Evolutionary conservation across 345 rosid species (phyloP), one percentile per base, ranked within the genome.

Genomic region (Garcia nutans): DNA sequence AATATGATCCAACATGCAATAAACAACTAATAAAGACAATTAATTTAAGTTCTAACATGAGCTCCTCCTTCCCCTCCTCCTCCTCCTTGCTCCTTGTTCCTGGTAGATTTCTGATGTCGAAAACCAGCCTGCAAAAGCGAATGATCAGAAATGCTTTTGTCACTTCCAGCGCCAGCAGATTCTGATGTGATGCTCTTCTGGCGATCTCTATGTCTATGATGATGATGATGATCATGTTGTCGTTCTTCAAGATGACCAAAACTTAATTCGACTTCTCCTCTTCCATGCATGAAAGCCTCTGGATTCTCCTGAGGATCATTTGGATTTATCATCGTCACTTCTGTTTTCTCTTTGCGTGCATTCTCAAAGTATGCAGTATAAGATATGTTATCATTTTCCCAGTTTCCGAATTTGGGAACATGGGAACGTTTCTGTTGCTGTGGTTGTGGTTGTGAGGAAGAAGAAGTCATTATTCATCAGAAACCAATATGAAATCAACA

Each of bases 241-340:
- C 5, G 41, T 37, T 37, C 41, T 37, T 37, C 41, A 37, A 1
- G 23, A 37, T 60, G 72, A 68, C 56, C 55, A 33, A 54, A 37
- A 74, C 77, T 74, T 12, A 26, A 17, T 24, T 74, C 71, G 20
- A 49, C 52, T 54, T 68, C 74, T 2, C 61, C 31, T n/a, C 19
- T 52, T 12, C 47, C 15, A 11, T 64, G 15, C n/a, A 17, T 11
- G 64, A 45, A 55, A 20, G 67, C 71, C 52, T 28, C 84, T 12
- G 83, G 93, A 77, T 87, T 87, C 81, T 87, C 81, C 75, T 82
- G 79, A 0, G 91, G 91, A 77, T 89, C 93, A 74, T 86, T 87
- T 0, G 91, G 91, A 82, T 86, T 89, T 78, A 82, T 82, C 75
- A 49, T 80, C 54, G 44, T 80, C 49, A 57, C 64, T 0, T 84